These are phyloP conservation scores for Citrullus colocynthis DNA, from an alignment of 306 rosid species.

Conservation along the genomic window DNA sequence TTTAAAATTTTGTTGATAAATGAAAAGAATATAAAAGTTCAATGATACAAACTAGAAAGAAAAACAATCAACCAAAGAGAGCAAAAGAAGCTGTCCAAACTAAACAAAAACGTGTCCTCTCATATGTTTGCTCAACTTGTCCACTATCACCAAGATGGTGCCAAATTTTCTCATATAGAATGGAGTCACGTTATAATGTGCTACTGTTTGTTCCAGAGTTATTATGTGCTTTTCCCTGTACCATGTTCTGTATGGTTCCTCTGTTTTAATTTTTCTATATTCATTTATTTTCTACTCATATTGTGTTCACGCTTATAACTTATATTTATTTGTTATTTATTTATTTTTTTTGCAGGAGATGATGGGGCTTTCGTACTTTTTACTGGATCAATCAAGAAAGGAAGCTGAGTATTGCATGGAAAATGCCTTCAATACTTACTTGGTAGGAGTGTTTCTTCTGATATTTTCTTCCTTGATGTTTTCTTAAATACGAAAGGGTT, in stretches of 20 bases:
- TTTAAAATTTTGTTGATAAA: too few relatives aligned
- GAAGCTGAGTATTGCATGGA: conserved; percentile 99
- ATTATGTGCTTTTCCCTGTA: not conserved
- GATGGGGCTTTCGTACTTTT: conserved; percentile 90
- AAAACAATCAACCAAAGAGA: too few relatives aligned
- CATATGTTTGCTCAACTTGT: too few relatives aligned
- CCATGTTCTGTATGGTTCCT: not conserved
- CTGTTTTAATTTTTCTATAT: not conserved
- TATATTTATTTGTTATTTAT: not conserved
- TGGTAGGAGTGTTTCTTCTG: conserved; percentile 41
- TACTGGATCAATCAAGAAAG: conserved; percentile 89
- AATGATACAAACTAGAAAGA: too few relatives aligned
- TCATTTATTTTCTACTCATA: conserved; percentile 6
- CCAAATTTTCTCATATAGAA: too few relatives aligned
- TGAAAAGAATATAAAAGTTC: too few relatives aligned
- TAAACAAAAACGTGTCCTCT: too few relatives aligned
- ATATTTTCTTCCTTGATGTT: not conserved
- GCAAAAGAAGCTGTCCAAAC: too few relatives aligned
- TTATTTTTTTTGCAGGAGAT: conserved; percentile 61
- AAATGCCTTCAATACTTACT: conserved; percentile 81
- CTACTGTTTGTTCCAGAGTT: not conserved
- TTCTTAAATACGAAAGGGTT: not conserved
- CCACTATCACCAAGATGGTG: too few relatives aligned
- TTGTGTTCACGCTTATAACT: not conserved
- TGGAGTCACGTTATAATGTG: too few relatives aligned